Conservation (phyloP, 176 grass and related monocot genomes). For the Aegilops bicornis region DNA sequence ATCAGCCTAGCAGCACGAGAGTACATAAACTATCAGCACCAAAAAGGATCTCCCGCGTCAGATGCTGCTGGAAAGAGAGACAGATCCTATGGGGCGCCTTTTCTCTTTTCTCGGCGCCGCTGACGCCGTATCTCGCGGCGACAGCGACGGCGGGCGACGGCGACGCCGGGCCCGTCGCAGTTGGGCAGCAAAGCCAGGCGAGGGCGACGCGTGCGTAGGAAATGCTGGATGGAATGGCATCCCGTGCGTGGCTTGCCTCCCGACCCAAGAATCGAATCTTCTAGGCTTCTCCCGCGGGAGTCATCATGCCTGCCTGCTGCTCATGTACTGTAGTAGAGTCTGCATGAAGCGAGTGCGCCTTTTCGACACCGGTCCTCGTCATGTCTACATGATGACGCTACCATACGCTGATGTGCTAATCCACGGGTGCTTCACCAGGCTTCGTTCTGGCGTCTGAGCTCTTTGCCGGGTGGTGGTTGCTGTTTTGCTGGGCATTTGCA, state of each 20-base stretch:
- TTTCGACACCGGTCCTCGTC: not conserved
- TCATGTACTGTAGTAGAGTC: not conserved
- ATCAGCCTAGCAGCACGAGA: not conserved
- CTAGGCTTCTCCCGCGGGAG: too few relatives aligned
- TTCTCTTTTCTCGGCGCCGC: not conserved
- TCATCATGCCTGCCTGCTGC: not conserved
- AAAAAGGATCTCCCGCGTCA: not conserved
- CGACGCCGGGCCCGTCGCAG: not conserved
- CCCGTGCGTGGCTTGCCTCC: not conserved
- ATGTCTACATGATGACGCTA: too few relatives aligned
- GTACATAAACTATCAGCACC: not conserved
- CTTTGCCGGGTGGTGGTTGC: too few relatives aligned
- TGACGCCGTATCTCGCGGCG: constrained; percentile 12
- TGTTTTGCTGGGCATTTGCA: too few relatives aligned
- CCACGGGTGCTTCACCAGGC: too few relatives aligned
- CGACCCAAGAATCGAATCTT: not conserved
- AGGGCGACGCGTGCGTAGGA: not conserved
- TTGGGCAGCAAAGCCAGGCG: not conserved
- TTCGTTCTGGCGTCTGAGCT: too few relatives aligned
- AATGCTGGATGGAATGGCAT: not conserved
- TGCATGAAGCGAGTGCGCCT: not conserved
- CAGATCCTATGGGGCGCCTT: not conserved
- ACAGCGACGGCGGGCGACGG: constrained; percentile 17
- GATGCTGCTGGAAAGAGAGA: not conserved
- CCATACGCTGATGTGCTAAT: too few relatives aligned